Percentiles rank a stretch among this genome's conserved stretches.
Evolutionary conservation across 305 asterid genomes (phyloP).

Genomic region (Petunia hybrid): DNA sequence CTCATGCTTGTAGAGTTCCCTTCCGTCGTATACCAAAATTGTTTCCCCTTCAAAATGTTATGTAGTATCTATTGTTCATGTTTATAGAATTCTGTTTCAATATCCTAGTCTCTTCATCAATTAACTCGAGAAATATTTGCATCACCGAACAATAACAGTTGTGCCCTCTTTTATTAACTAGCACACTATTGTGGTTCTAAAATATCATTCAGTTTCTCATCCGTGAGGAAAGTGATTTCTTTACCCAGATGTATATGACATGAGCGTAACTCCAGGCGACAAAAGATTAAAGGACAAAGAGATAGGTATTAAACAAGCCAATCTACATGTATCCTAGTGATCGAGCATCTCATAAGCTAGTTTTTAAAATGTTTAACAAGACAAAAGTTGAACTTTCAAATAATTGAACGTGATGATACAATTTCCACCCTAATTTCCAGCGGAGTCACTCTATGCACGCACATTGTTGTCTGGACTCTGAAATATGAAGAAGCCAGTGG

Average conservation of each 20-base stretch:
- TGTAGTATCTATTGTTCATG: not conserved
- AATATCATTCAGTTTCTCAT: not conserved
- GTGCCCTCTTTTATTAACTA: not conserved
- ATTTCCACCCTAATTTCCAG: not conserved
- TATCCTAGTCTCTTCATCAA: not conserved
- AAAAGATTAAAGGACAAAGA: not conserved
- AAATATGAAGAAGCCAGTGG: not conserved
- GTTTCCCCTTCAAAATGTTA: not conserved
- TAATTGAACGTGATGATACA: not conserved
- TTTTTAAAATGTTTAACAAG: not conserved
- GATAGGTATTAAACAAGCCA: not conserved
- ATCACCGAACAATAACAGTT: not conserved
- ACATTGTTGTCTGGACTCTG: not conserved
- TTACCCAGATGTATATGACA: not conserved
- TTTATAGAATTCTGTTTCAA: not conserved
- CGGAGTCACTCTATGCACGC: not conserved
- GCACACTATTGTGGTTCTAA: not conserved
- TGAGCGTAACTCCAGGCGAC: not conserved
- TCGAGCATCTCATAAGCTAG: not conserved
- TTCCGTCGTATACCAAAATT: not conserved
- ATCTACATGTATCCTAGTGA: not conserved
- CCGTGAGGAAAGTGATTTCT: not conserved
- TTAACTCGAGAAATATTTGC: not conserved
- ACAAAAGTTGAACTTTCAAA: not conserved
- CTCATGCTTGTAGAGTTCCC: slow-evolving; percentile 10